Percentiles rank a stretch among this genome's conserved stretches.
phyloP scores from a whole-genome alignment of 306 rosid species.

The Vigna unguiculata region DNA sequence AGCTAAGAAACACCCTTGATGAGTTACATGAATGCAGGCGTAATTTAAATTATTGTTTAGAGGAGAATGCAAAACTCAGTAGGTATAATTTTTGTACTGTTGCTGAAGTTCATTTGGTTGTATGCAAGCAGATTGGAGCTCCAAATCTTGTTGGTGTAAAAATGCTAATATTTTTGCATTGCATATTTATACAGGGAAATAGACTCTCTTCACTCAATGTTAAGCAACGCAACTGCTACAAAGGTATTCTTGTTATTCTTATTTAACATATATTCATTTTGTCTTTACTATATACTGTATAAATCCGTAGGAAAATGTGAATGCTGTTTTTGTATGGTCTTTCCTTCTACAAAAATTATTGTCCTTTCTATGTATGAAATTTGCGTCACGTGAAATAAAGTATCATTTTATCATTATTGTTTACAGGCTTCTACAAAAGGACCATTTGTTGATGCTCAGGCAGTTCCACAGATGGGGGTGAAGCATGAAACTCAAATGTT shows the following conservation, averaged over 20 bases:
- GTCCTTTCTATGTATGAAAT: neutral
- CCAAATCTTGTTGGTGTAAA: conserved; percentile 17
- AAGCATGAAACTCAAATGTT: conserved; percentile 48
- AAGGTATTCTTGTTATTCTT: conserved; percentile 60
- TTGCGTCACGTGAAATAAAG: conserved; percentile 8
- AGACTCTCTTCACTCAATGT: conserved; percentile 59
- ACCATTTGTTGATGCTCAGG: conserved; percentile 46
- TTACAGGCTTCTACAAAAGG: conserved; percentile 52
- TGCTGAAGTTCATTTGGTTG: conserved; percentile 36
- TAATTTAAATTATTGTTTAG: conserved; percentile 78
- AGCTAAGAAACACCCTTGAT: conserved; percentile 65
- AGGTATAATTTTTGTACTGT: conserved; percentile 55
- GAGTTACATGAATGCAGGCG: conserved; percentile 79
- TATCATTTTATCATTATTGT: conserved; percentile 30
- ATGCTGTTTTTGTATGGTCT: neutral
- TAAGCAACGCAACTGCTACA: conserved; percentile 45
- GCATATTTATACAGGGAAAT: conserved; percentile 65
- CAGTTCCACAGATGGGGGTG: conserved; percentile 44
- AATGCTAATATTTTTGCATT: conserved; percentile 38
- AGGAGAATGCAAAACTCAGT: conserved; percentile 85
- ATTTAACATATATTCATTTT: conserved; percentile 21
- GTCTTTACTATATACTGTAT: conserved; percentile 24
- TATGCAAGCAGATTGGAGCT: conserved; percentile 27
- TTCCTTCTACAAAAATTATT: too few relatives aligned
- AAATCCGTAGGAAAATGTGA: conserved; percentile 4